Evolutionary conservation across 1,139 yeast species (phyloP).

Genomic region (Zygosaccharomyces pseudobailii): DNA sequence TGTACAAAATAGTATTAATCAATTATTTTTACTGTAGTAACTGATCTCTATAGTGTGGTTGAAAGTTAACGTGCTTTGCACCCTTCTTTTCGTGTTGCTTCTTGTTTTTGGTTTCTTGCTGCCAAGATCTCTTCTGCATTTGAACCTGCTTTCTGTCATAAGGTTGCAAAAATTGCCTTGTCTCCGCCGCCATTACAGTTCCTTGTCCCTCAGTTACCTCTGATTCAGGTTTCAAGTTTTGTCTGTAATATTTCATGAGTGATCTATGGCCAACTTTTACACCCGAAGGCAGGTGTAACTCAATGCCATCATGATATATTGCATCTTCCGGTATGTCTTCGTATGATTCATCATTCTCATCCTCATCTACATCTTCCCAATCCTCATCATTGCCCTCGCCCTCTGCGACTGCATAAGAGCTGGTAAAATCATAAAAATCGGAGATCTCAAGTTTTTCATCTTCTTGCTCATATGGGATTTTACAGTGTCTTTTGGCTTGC

Average conservation of each 20-base stretch:
- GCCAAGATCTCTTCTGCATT: conserved; percentile 74
- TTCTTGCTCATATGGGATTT: conserved; percentile 81
- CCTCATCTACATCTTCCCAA: conserved; percentile 41
- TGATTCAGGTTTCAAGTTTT: conserved; percentile 71
- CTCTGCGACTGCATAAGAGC: conserved; percentile 39
- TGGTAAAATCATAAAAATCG: conserved; percentile 82
- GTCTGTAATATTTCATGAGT: conserved; percentile 78
- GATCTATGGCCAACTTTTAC: conserved; percentile 87
- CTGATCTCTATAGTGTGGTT: conserved; percentile 88
- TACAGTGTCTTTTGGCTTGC: conserved; percentile 81
- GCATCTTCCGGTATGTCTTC: conserved; percentile 44
- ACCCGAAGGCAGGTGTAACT: conserved; percentile 82
- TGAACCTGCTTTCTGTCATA: conserved; percentile 52
- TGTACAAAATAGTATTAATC: conserved; percentile 3
- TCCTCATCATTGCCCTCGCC: conserved; percentile 36
- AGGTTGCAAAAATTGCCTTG: conserved; percentile 60
- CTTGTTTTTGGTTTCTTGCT: conserved; percentile 57
- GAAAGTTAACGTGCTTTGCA: conserved; percentile 77
- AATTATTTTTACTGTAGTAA: conserved; percentile 55
- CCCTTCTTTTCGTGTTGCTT: conserved; percentile 74
- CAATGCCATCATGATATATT: conserved; percentile 63
- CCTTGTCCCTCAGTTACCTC: conserved; percentile 85
- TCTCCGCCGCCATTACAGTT: conserved; percentile 88
- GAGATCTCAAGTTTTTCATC: conserved; percentile 85
- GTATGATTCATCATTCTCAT: conserved; percentile 48